Base-by-base conservation (phyloP, 768 basidiomycete genomes). In the Tulasnella sp. region DNA sequence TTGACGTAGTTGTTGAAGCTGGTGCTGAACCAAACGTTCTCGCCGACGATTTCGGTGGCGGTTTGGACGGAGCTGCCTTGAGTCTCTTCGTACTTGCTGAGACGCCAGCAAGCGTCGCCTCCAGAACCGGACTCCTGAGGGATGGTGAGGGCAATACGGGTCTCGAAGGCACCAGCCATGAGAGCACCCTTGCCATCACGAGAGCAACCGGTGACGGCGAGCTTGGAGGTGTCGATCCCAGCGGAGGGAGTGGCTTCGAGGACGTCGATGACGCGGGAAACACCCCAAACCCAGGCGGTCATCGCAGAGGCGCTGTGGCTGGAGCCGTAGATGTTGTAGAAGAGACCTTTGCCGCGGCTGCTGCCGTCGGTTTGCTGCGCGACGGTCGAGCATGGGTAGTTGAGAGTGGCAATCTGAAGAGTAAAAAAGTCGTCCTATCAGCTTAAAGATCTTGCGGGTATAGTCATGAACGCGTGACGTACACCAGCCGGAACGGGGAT, bases 61-160 rank as follows among this genome's bases (percentile, higher is more conserved):
- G 89, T 89, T 84, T 91, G 90, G 2, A 88, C 88, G 74, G 81
- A 81, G 39, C 84, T 84, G 1, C 89, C 90, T n/a, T 81, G 82
- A 46, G 83, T 81, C 81, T 87, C 83, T 86, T 89, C 87, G 73
- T 82, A 87, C 81, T 88, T 86, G 34, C 89, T 90, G 79, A 91
- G 85, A 62, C 90, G 88, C 90, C 90, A 91, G 85, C 88, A 89
- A n/a, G 87, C 88, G 36, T 87, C 87, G 8, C 90, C 90, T 73
- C 90, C 90, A 18, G 89, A 89, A 16, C 90, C 90, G 18, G 90
- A 90, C 84, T 91, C 90, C 83, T 91, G 90, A 7, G 90, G 89
- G 80, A 91, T 88, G 8, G 90, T 91, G 80, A 91, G 85, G 12
- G 88, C 88, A 80, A 91, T 88, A 80, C 90, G 90, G 2, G 85